Base-by-base conservation (phyloP, 2,329 filamentous ascomycete species). In the Rosellinia necatrix region DNA sequence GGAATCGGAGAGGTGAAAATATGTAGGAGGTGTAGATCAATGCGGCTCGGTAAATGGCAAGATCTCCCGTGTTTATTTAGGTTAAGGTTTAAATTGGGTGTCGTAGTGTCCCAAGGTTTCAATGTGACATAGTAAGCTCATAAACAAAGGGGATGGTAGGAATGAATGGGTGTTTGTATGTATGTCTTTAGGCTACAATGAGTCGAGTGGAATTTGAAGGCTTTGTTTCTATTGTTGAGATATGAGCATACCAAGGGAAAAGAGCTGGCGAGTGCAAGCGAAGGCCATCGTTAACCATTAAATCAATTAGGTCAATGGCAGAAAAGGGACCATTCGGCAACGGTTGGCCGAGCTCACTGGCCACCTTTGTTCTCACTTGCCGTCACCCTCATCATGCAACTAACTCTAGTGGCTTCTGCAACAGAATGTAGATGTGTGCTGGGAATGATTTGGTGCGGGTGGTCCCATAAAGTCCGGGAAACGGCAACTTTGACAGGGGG, bases 361-460 rank as follows among this genome's bases (percentile, higher is more conserved):
- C 35, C 47, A 43, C n/a, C n/a, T n/a, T n/a, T n/a, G n/a, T n/a
- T n/a, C n/a, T n/a, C n/a, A n/a, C n/a, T n/a, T n/a, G n/a, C n/a
- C n/a, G n/a, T n/a, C n/a, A n/a, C 25, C 4, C 15, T 34, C 37
- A 56, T 48, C 22, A 43, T 40, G 47, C 37, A 38, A 34, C n/a
- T n/a, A 27, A 25, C 15, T 19, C 12, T 8, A 24, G 35, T 34
- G 27, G 34, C 32, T 47, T 12, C 24, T 53, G 49, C 21, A 38
- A 25, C 58, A 55, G 42, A 47, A n/a, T 30, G 47, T 30, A 35
- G 37, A 41, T 54, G 50, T 42, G 53, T 43, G 17, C 32, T 30
- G 44, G 25, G 10, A 7, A 48, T 58, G 58, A 60, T 60, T 60
- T 53, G 57, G 50, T 32, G 29, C 27, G 9, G 29, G 34, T 21